phyloP scores from a whole-genome alignment of 202 grass and related monocot species.

The Brachypodium distachyon region DNA sequence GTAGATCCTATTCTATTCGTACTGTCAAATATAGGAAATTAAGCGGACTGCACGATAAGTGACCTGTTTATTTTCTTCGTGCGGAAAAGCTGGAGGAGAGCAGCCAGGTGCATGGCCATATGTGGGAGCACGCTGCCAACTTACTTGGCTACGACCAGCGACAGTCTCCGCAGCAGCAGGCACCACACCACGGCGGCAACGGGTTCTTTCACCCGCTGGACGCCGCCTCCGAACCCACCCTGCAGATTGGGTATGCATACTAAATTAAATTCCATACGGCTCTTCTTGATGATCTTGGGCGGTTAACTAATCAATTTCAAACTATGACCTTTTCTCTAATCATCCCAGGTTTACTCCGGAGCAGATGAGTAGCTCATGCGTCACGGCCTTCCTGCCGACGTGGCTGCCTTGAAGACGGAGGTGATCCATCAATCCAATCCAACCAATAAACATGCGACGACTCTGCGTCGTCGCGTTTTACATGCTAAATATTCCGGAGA shows the following conservation, averaged over 20 bases:
- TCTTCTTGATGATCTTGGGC: background rate
- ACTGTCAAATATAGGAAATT: background rate
- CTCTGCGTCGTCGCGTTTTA: background rate
- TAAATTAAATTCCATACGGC: no score
- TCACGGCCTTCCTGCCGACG: conserved; percentile 44
- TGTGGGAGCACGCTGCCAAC: conserved; percentile 52
- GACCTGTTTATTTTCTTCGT: background rate
- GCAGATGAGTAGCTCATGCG: conserved; percentile 52
- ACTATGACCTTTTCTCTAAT: background rate
- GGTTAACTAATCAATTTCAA: no score
- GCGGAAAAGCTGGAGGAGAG: conserved; percentile 71
- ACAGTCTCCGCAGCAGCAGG: conserved; percentile 53
- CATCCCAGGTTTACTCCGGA: conserved; percentile 47
- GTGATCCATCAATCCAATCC: background rate
- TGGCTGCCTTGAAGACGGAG: conserved; percentile 60
- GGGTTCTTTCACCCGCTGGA: conserved; percentile 85
- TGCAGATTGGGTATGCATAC: conserved; percentile 66
- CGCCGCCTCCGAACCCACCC: conserved; percentile 51
- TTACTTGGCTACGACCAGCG: conserved; percentile 41
- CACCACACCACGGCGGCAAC: conserved; percentile 37
- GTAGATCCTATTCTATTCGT: background rate
- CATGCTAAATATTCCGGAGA: background rate
- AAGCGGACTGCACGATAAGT: background rate
- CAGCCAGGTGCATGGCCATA: conserved; percentile 48
- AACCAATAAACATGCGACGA: conserved; percentile 20